These are phyloP conservation scores for Plantago lanceolata DNA, from an alignment of 305 asterid genomes.

Conservation along the genomic window DNA sequence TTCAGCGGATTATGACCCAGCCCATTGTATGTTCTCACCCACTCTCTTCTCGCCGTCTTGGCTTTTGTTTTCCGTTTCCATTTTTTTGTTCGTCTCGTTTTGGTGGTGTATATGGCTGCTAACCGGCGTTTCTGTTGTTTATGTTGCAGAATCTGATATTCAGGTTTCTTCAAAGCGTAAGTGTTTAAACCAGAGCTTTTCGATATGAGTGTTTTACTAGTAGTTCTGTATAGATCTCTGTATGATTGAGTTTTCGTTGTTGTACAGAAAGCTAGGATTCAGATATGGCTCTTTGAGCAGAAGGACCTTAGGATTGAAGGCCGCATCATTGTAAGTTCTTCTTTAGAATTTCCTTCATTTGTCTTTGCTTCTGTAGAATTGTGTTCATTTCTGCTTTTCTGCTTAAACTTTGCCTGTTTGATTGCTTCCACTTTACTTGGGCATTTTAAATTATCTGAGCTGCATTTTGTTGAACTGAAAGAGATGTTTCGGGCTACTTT, in stretches of 20 bases:
- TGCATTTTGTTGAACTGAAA: no score
- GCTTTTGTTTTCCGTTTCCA: neutral
- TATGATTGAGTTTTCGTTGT: slow-evolving; percentile 16
- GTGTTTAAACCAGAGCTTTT: slow-evolving; percentile 8
- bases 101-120: neutral
- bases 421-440: no score
- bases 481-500: no score
- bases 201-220: neutral
- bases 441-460: no score
- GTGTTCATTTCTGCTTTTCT: no score
- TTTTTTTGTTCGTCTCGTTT: neutral
- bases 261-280: slow-evolving; percentile 61
- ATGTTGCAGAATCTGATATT: slow-evolving; percentile 55
- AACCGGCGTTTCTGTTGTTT: neutral
- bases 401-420: neutral
- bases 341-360: neutral
- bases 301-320: slow-evolving; percentile 68
- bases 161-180: slow-evolving; percentile 66
- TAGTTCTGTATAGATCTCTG: neutral
- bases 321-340: slow-evolving; percentile 48
- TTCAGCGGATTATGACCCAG: slow-evolving; percentile 65
- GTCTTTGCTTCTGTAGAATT: neutral
- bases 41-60: neutral
- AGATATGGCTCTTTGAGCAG: slow-evolving; percentile 72
- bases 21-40: slow-evolving; percentile 36